A percentile compares a stretch with the other conserved stretches of the same genome.
Evolutionary conservation across 2,329 filamentous ascomycete species (phyloP).

Genomic region (Neoscytalidium dimidiatum): DNA sequence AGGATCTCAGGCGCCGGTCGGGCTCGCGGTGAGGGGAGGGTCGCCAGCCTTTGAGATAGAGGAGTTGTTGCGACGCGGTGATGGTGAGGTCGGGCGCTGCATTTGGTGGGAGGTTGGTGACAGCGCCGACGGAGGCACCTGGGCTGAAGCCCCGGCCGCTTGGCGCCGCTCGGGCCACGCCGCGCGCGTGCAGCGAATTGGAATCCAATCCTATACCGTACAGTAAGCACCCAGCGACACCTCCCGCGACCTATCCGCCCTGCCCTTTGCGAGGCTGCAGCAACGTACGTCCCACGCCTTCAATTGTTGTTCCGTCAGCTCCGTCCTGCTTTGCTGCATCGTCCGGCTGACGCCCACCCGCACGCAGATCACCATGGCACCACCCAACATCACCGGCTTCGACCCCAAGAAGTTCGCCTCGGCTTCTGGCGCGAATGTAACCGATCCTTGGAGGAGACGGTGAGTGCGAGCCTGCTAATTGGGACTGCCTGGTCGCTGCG

Average conservation of each 20-base stretch:
- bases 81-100: conserved; percentile 1
- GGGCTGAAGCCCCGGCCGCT: neutral
- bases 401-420: conserved; percentile 78
- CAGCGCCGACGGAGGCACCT: neutral
- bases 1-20: conserved; percentile 5
- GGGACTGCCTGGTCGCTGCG: neutral
- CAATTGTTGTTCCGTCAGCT: neutral
- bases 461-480: conserved; percentile 40
- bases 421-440: conserved; percentile 63
- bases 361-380: conserved; percentile 48
- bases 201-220: neutral
- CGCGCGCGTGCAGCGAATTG: too few species aligned
- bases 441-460: conserved; percentile 65
- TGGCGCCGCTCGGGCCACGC: neutral
- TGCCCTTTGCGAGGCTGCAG: conserved; percentile 2
- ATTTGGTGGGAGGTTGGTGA: conserved; percentile 13
- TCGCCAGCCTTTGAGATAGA: neutral
- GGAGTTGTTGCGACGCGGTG: neutral
- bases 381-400: conserved; percentile 86
- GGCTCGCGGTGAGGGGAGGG: neutral
- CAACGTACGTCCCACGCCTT: neutral
- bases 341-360: neutral
- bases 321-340: neutral
- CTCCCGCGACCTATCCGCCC: conserved; percentile 7
- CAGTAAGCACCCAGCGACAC: conserved; percentile 5